Evolutionary conservation across 768 basidiomycete species (phyloP), one percentile per base, ranked within the genome.

Genomic region (Tulasnella sp.): DNA sequence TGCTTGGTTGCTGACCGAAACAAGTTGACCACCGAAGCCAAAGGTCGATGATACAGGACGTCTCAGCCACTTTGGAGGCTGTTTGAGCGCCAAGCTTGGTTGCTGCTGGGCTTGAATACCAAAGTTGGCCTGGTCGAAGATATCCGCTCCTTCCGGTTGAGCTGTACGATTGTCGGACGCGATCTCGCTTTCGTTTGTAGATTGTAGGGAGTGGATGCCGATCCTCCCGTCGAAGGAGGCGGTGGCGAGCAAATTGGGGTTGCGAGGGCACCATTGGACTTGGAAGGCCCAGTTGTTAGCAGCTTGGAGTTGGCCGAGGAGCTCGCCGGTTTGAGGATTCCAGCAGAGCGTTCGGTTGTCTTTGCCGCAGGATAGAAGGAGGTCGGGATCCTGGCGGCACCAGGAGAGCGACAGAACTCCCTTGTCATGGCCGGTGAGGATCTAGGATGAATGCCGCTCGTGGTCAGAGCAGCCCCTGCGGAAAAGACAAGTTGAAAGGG

Each of bases 201-300:
- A 88, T 78, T 98, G 96, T 69, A 98, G 87, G 17, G 93, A 93
- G 79, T 98, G 95, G 40, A 99, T 88, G 41, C 90, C 90, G 76
- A 98, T 88, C 1, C 92, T 94, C 16, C 95, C 96, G 75, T 97
- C 95, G 81, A 96, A 96, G 80, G 93, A 95, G 2, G 94, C 94
- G 1, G 94, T 89, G 0, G 95, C 94, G 44, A 98, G 86, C 62
- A 97, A 84, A 77, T 67, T 75, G 22, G 75, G 71, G 26, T 76
- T 74, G 69, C 92, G 90, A 12, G 95, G 96, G 78, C 93, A 96
- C 92, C 94, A 98, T 71, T 95, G 88, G 12, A 95, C 91, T 81
- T 98, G 92, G 89, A 98, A 98, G 0, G 95, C 91, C 96, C 96
- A 98, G 81, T 98, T 97, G 75, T 90, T 87, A 17, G 90, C 91